Percentiles rank a stretch among this genome's conserved stretches.
phyloP scores from a whole-genome alignment of 2,329 filamentous ascomycete species.

The Moelleriella libera region DNA sequence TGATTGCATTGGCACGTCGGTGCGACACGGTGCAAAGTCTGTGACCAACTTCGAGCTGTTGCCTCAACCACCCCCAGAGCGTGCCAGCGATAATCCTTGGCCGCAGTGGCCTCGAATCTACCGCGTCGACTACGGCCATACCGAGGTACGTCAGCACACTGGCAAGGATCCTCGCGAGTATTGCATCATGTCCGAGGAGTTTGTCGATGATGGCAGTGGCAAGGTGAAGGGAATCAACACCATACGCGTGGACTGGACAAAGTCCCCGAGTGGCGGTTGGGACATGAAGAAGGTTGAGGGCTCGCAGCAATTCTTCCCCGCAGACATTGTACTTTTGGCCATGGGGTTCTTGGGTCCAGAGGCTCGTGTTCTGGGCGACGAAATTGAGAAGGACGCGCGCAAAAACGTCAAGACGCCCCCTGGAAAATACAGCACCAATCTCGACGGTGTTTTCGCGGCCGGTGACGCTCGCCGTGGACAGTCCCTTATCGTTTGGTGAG shows the following conservation, averaged over 20 bases:
- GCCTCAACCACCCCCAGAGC: slow-evolving; percentile 81
- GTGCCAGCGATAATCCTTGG: slow-evolving; percentile 91
- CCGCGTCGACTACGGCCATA: slow-evolving; percentile 95
- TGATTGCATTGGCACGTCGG: slow-evolving; percentile 92
- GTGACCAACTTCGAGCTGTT: slow-evolving; percentile 94
- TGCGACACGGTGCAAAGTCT: slow-evolving; percentile 88
- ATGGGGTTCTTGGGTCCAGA: slow-evolving; percentile 97
- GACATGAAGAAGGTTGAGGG: slow-evolving; percentile 97
- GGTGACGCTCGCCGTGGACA: slow-evolving; percentile 92
- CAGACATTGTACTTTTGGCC: slow-evolving; percentile 82
- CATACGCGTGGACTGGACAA: slow-evolving; percentile 90
- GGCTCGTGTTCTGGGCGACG: slow-evolving; percentile 72
- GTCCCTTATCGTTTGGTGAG: slow-evolving; percentile 89
- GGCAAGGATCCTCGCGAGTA: slow-evolving; percentile 93
- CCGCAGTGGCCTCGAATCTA: slow-evolving; percentile 97
- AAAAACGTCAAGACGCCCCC: slow-evolving; percentile 93
- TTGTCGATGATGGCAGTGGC: slow-evolving; percentile 76
- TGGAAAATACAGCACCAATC: slow-evolving; percentile 78
- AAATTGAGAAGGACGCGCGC: slow-evolving; percentile 78
- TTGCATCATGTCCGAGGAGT: slow-evolving; percentile 97
- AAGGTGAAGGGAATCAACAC: slow-evolving; percentile 94
- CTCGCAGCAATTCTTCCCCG: slow-evolving; percentile 90
- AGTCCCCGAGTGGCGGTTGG: slow-evolving; percentile 79
- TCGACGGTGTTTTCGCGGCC: slow-evolving; percentile 81
- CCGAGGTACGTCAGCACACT: slow-evolving; percentile 89